Percentiles rank a stretch among this genome's conserved stretches.
Conservation (phyloP, 1,284 basidiomycete genomes). For the Takashimella tepidaria region DNA sequence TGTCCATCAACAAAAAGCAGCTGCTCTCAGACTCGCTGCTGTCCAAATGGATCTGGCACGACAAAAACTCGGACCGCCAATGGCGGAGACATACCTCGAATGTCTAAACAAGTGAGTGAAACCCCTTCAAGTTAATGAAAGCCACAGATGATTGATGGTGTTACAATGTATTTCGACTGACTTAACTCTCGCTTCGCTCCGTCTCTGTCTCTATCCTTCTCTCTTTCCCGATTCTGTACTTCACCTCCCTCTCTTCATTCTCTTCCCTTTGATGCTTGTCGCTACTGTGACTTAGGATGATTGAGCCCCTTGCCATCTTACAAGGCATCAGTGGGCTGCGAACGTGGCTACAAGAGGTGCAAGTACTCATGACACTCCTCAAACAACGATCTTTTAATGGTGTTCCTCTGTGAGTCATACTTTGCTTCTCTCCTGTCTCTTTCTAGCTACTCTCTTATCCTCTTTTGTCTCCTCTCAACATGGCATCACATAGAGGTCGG, state of each 20-base stretch:
- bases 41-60: constrained; percentile 31
- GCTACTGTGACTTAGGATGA: constrained; percentile 14
- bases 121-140: neutral
- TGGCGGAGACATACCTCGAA: constrained; percentile 31
- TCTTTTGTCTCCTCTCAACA: too few species aligned
- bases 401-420: constrained; percentile 26
- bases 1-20: constrained; percentile 28
- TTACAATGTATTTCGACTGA: neutral
- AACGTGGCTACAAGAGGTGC: constrained; percentile 35
- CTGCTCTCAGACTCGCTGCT: constrained; percentile 22
- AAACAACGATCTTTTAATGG: constrained; percentile 34
- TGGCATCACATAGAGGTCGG: too few species aligned
- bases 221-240: neutral
- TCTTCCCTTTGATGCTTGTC: neutral
- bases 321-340: constrained; percentile 30
- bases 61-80: constrained; percentile 26
- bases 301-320: constrained; percentile 32
- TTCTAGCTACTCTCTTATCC: too few species aligned
- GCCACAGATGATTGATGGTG: neutral
- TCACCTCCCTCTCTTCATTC: neutral
- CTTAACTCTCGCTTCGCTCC: neutral
- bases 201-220: neutral
- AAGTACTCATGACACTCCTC: constrained; percentile 27
- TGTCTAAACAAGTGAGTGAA: constrained; percentile 32
- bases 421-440: too few species aligned